Base-by-base conservation (phyloP, 345 rosid species). In the Rhizophora apiculata region DNA sequence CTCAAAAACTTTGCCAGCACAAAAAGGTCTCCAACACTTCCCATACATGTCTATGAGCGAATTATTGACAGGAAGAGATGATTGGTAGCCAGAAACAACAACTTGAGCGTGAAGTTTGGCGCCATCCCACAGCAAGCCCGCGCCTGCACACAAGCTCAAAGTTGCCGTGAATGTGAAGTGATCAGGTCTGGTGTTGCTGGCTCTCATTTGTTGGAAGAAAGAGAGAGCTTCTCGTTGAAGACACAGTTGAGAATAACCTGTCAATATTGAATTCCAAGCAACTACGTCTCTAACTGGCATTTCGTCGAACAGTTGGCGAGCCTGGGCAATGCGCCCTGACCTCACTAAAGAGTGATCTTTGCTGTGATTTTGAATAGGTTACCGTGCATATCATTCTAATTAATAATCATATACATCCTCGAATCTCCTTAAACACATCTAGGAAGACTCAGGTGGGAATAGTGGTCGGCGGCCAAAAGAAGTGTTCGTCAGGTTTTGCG, bases 41-140 rank as follows among this genome's bases (percentile, higher is more conserved):
- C 96, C 97, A 26, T 86, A 89, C 96, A 88, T 84, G 67, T 92
- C 85, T 64, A 92, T 70, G 67, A 92, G 88, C 7, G 92, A 82
- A 57, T 92, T 89, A 29, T 68, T 83, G 65, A 92, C 86, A 5
- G 92, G 87, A 13, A 78, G 68, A 6, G 78, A 85, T 63, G 73
- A 67, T 1, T 52, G 71, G 64, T 73, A 88, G 9, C 94, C 91
- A 1, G 69, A 75, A 55, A 70, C 70, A 74, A 83, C 64, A 52
- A 83, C 82, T 21, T 79, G 61, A 59, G 85, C 81, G 56, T 90
- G 98, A 53, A 81, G 29, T 71, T 80, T 82, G 4, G 76, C 68
- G 34, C 96, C 96, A 18, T 49, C 57, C 29, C 58, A 79, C 68
- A 80, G 76, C 67, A 83, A 82, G 5, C 79, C 70, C 6, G 73